phyloP scores from a whole-genome alignment of 306 rosid species.

The Oemleria cerasiformis region DNA sequence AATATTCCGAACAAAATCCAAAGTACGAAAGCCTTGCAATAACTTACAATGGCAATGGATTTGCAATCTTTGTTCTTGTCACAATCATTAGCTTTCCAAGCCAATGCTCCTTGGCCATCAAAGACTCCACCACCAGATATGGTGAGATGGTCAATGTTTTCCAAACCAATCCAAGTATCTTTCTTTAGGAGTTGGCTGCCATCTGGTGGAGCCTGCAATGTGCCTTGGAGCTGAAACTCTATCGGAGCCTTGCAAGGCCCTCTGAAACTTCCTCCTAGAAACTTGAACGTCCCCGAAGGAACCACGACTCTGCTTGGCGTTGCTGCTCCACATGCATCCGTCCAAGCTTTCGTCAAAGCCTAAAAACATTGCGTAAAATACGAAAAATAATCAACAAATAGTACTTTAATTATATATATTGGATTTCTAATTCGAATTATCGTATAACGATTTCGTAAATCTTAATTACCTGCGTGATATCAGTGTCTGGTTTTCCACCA shows the following conservation, averaged over 20 bases:
- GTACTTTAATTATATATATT: too few relatives aligned
- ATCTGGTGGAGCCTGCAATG: slow-evolving; percentile 34
- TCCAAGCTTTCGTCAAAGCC: slow-evolving; percentile 39
- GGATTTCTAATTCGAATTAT: background rate
- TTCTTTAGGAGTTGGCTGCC: background rate
- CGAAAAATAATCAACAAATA: too few relatives aligned
- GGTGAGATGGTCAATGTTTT: slow-evolving; percentile 25
- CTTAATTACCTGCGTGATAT: slow-evolving; percentile 18
- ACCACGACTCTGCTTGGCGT: slow-evolving; percentile 15
- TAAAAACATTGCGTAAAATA: background rate
- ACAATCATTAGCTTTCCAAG: slow-evolving; percentile 40
- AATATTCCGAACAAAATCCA: too few relatives aligned
- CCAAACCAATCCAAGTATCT: slow-evolving; percentile 35
- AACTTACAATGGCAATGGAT: slow-evolving; percentile 28
- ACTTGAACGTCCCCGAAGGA: slow-evolving; percentile 17
- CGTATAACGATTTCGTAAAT: too few relatives aligned
- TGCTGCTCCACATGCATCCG: slow-evolving; percentile 31
- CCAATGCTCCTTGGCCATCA: slow-evolving; percentile 39
- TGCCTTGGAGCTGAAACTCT: slow-evolving; percentile 27
- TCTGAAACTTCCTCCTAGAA: background rate
- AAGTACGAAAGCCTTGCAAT: too few relatives aligned
- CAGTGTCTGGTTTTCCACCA: slow-evolving; percentile 20
- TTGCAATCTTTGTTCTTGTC: slow-evolving; percentile 12
- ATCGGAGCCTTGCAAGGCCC: slow-evolving; percentile 47
- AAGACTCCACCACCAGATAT: slow-evolving; percentile 43